Evolutionary conservation across 768 basidiomycete genomes (phyloP).

Genomic region (Tephrocybe rancida): DNA sequence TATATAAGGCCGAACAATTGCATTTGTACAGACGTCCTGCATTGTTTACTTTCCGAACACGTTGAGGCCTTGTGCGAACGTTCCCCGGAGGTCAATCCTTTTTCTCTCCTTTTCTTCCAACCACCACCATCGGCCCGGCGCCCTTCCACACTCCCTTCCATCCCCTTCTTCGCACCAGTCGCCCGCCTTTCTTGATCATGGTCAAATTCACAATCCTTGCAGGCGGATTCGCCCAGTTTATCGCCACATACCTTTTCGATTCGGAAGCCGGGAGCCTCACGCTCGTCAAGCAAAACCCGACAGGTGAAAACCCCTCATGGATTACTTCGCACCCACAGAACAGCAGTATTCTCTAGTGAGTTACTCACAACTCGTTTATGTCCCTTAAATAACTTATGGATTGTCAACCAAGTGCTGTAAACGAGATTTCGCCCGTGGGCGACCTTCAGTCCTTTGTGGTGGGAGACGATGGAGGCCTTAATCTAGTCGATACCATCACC

Average conservation of each 20-base stretch:
- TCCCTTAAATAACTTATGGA: background rate
- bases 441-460: conserved; percentile 57
- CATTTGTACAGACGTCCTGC: background rate
- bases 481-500: conserved; percentile 42
- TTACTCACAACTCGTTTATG: background rate
- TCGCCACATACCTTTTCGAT: conserved; percentile 54
- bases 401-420: conserved; percentile 45
- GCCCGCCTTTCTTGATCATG: conserved; percentile 26
- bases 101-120: background rate
- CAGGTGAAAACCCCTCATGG: conserved; percentile 59
- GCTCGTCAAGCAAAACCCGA: conserved; percentile 44
- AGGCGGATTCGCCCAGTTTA: conserved; percentile 46
- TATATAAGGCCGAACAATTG: background rate
- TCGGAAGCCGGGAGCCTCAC: conserved; percentile 47
- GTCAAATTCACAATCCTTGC: conserved; percentile 52
- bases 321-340: conserved; percentile 56
- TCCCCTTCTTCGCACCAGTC: background rate
- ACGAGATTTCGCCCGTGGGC: conserved; percentile 46
- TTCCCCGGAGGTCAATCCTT: background rate
- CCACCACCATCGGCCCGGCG: background rate
- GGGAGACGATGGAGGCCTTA: conserved; percentile 38
- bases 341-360: conserved; percentile 61
- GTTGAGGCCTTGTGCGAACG: background rate
- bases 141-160: background rate
- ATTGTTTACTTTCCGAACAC: background rate